Evolutionary conservation across 805 yeast species (phyloP), one percentile per base, ranked within the genome.

Genomic region (Deakozyma indianensis): DNA sequence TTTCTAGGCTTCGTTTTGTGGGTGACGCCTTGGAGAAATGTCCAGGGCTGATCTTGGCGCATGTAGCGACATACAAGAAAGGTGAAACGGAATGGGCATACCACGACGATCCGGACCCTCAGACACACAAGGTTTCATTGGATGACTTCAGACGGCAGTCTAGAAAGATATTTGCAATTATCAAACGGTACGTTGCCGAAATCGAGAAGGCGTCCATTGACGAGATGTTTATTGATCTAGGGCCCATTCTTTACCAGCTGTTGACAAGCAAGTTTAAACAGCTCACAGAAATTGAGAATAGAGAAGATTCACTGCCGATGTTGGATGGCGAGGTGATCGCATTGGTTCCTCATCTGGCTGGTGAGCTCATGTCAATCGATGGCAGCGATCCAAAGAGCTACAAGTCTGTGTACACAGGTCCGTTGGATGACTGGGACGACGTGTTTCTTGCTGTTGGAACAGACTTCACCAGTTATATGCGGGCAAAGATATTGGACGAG

Each of bases 131-230:
- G 62, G 96, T 92, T 2, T 78, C 88, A 1, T 64, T 92, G 45
- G 97, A 92, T 57, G 95, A 95, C 0, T 92, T 90, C 57, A 69
- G 98, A 48, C 64, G 95, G 48, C 95, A 86, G 56, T 80, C 92
- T 48, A 67, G 95, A 16, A 83, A 82, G 60, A 79, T 92, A 48
- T 68, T 86, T 56, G 67, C 74, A 28, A 64, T 90, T 0, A 71
- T 92, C 54, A 72, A 73, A 46, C 58, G 65, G 4, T 67, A 70
- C 48, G 83, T 90, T 57, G 80, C 76, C 47, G 53, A 71, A 15
- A 85, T 86, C 0, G 95, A 92, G 60, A 88, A 88, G 63, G 97
- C 96, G 0, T 86, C 96, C 63, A 92, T 88, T 18, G 98, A 92
- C 63, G 98, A 92, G 63, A 79, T 87, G 43, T 92, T 82, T 57